Percentiles rank a stretch among this genome's conserved stretches.
phyloP scores from a whole-genome alignment of 2,329 filamentous ascomycete species.

The Chrysoporthe austroafricana region DNA sequence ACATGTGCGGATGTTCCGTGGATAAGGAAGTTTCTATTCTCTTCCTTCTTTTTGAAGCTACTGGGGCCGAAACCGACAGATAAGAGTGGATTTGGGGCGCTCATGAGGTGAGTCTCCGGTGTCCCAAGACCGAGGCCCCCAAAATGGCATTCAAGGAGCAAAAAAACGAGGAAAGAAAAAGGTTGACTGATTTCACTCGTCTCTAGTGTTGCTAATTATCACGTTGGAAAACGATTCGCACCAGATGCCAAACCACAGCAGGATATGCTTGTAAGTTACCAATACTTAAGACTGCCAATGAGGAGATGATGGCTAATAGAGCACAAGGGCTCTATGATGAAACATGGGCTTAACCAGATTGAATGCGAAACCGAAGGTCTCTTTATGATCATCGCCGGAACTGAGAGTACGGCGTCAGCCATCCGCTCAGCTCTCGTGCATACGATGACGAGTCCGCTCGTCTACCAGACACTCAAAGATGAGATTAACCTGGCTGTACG shows the following conservation, averaged over 20 bases:
- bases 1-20: slow-evolving; percentile 47
- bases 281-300: neutral
- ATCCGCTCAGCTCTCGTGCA: slow-evolving; percentile 45
- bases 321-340: slow-evolving; percentile 48
- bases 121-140: slow-evolving; percentile 42
- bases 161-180: slow-evolving; percentile 45
- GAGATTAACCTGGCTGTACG: slow-evolving; percentile 26
- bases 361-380: slow-evolving; percentile 45
- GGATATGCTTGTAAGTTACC: slow-evolving; percentile 50
- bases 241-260: slow-evolving; percentile 45
- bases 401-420: slow-evolving; percentile 54
- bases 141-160: slow-evolving; percentile 38
- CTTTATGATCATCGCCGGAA: slow-evolving; percentile 46
- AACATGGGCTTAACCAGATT: slow-evolving; percentile 44
- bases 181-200: slow-evolving; percentile 46
- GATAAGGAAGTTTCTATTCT: slow-evolving; percentile 45
- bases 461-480: slow-evolving; percentile 25
- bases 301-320: neutral
- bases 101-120: slow-evolving; percentile 36
- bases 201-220: slow-evolving; percentile 46
- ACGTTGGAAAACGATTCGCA: slow-evolving; percentile 51
- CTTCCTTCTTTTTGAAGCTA: slow-evolving; percentile 36
- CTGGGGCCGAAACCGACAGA: slow-evolving; percentile 13
- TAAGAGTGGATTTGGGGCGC: slow-evolving; percentile 10
- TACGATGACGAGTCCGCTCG: slow-evolving; percentile 26